phyloP scores from a whole-genome alignment of 1,139 yeast species.

The Saccharomyces pastorianus region DNA sequence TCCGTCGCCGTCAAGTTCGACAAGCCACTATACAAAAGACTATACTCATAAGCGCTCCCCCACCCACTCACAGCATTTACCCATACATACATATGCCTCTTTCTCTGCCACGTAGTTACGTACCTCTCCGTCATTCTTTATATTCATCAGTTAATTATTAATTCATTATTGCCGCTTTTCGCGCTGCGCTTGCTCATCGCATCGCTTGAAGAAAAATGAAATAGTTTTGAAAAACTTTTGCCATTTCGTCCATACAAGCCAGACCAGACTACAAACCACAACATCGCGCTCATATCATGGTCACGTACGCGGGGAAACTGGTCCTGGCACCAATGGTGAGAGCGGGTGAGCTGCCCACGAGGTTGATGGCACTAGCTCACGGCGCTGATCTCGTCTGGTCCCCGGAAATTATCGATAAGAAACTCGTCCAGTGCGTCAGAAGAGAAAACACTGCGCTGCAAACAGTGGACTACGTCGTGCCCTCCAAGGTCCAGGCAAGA shows the following conservation, averaged over 20 bases:
- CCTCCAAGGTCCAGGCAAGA: conserved; percentile 27
- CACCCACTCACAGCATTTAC: too few species aligned
- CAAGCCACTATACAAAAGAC: conserved; percentile 18
- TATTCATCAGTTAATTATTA: neutral
- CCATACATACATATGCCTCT: neutral
- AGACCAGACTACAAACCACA: neutral
- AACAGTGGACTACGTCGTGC: conserved; percentile 49
- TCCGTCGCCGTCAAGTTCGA: conserved; percentile 28
- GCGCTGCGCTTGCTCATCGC: neutral
- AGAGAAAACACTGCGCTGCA: conserved; percentile 45
- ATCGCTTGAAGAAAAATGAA: neutral
- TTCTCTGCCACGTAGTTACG: neutral
- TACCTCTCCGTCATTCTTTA: neutral
- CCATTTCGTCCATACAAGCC: neutral
- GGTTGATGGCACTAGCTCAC: conserved; percentile 65
- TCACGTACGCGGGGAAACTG: conserved; percentile 46
- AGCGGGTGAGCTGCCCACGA: conserved; percentile 85
- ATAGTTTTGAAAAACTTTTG: neutral
- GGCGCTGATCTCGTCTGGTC: conserved; percentile 96
- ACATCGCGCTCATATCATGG: neutral
- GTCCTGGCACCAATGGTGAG: conserved; percentile 96
- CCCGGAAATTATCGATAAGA: conserved; percentile 88
- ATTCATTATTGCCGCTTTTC: neutral
- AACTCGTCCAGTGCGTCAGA: conserved; percentile 62
- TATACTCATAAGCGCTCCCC: too few species aligned